These are phyloP conservation scores for Ogataea trehalophila DNA, from an alignment of 805 yeast species.

Conservation along the genomic window DNA sequence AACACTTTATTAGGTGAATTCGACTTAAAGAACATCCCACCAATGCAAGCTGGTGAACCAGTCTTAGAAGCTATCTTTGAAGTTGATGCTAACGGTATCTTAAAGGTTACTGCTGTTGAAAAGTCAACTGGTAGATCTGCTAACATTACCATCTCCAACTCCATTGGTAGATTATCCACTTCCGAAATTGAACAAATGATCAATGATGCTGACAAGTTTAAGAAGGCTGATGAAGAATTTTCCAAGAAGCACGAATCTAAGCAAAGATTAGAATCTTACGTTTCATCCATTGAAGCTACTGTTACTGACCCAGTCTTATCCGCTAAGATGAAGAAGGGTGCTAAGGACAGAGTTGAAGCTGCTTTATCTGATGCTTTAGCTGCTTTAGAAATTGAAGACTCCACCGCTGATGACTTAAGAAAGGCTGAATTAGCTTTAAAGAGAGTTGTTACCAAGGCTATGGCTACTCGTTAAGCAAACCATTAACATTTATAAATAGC, in stretches of 20 bases:
- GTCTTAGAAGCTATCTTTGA: conserved; percentile 98
- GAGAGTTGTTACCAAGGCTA: conserved; percentile 99
- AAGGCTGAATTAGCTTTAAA: conserved; percentile 98
- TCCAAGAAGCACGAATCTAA: conserved; percentile 99
- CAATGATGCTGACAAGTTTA: conserved; percentile 97
- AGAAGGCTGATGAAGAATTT: conserved; percentile 96
- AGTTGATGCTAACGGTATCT: conserved; percentile 99
- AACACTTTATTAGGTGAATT: conserved; percentile 98
- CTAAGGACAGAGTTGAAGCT: conserved; percentile 95
- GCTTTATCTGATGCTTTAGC: conserved; percentile 98
- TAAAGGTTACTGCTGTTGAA: conserved; percentile 98
- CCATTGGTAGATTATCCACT: conserved; percentile 95
- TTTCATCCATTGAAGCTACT: conserved; percentile 90
- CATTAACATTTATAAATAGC: conserved; percentile 6
- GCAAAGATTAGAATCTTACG: conserved; percentile 98
- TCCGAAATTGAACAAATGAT: conserved; percentile 98
- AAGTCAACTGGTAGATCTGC: conserved; percentile 98
- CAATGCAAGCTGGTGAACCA: conserved; percentile 98
- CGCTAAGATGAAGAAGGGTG: conserved; percentile 94
- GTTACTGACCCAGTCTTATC: conserved; percentile 98
- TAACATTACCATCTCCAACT: conserved; percentile 98
- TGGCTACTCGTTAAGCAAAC: conserved; percentile 83
- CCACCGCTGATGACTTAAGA: conserved; percentile 95
- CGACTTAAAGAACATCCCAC: conserved; percentile 97
- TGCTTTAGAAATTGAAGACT: conserved; percentile 94